phyloP scores from a whole-genome alignment of 208 protist genomes.

The Trypanosoma scelopori region DNA sequence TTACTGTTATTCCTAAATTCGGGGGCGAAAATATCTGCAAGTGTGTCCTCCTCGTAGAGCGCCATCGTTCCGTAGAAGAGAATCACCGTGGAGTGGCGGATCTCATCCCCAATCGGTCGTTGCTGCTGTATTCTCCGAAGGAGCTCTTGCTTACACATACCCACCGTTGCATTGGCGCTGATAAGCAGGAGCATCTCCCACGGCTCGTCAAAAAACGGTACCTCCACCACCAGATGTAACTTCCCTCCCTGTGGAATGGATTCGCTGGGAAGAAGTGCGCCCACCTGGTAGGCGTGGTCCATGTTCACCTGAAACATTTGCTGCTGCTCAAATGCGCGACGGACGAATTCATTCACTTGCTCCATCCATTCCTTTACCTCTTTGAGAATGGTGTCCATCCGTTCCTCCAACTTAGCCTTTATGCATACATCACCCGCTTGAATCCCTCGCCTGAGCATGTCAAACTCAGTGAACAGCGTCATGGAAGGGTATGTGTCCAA shows the following conservation, averaged over 20 bases:
- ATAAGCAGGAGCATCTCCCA: constrained; percentile 20
- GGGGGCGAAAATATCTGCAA: constrained; percentile 14
- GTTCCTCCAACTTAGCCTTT: neutral
- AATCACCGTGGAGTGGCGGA: constrained; percentile 12
- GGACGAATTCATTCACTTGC: neutral
- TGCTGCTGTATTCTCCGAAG: constrained; percentile 22
- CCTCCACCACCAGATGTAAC: constrained; percentile 10
- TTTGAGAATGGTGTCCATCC: neutral
- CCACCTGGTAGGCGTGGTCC: neutral
- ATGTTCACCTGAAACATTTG: constrained; percentile 4
- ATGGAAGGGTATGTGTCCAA: neutral
- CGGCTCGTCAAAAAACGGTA: neutral
- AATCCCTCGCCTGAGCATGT: neutral
- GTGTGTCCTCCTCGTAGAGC: constrained; percentile 22
- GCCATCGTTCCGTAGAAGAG: constrained; percentile 1
- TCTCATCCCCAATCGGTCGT: constrained; percentile 10
- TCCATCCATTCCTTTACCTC: constrained; percentile 1
- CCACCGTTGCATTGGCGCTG: constrained; percentile 19
- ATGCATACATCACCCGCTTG: neutral
- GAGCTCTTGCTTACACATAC: constrained; percentile 25
- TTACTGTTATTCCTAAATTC: neutral
- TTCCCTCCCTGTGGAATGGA: constrained; percentile 12
- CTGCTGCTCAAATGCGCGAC: neutral
- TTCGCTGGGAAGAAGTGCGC: neutral
- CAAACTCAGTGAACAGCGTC: neutral